Conservation (phyloP, 2,329 filamentous ascomycete species). For the Daldinia eschscholtzii region DNA sequence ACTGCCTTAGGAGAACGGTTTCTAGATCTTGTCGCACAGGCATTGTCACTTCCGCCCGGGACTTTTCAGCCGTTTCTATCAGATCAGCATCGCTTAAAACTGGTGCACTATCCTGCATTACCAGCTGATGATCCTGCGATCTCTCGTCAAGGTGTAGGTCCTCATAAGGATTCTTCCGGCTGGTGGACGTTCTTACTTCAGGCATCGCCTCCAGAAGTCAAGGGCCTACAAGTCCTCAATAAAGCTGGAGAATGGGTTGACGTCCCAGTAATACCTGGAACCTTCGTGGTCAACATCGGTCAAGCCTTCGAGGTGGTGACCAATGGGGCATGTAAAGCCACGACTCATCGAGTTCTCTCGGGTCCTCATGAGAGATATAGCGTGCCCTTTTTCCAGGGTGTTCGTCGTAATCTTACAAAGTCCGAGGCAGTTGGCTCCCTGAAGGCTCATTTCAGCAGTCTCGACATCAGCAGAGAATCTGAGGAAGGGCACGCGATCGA, state of each 20-base stretch:
- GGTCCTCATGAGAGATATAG: conserved; percentile 56
- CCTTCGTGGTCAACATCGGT: conserved; percentile 70
- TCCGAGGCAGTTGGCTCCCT: conserved; percentile 57
- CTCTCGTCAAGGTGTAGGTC: conserved; percentile 67
- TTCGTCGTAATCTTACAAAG: conserved; percentile 61
- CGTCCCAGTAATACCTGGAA: conserved; percentile 60
- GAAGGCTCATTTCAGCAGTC: conserved; percentile 54
- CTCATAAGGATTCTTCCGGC: conserved; percentile 73
- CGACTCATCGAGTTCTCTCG: conserved; percentile 60
- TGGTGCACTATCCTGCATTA: conserved; percentile 64
- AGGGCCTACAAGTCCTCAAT: conserved; percentile 65
- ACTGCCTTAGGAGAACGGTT: conserved; percentile 65
- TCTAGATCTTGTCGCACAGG: conserved; percentile 67
- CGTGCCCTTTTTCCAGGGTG: conserved; percentile 64
- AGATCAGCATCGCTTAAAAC: conserved; percentile 70
- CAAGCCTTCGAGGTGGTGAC: conserved; percentile 71
- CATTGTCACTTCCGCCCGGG: conserved; percentile 62
- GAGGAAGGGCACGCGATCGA: conserved; percentile 58
- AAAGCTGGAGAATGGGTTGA: conserved; percentile 63
- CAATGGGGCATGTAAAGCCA: conserved; percentile 65
- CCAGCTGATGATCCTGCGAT: conserved; percentile 21
- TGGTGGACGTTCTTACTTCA: conserved; percentile 76
- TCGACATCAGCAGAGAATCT: conserved; percentile 49
- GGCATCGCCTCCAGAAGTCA: conserved; percentile 63
- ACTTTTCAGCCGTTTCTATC: conserved; percentile 66